phyloP scores from a whole-genome alignment of 768 basidiomycete species.

The Trametes cinnabarina region DNA sequence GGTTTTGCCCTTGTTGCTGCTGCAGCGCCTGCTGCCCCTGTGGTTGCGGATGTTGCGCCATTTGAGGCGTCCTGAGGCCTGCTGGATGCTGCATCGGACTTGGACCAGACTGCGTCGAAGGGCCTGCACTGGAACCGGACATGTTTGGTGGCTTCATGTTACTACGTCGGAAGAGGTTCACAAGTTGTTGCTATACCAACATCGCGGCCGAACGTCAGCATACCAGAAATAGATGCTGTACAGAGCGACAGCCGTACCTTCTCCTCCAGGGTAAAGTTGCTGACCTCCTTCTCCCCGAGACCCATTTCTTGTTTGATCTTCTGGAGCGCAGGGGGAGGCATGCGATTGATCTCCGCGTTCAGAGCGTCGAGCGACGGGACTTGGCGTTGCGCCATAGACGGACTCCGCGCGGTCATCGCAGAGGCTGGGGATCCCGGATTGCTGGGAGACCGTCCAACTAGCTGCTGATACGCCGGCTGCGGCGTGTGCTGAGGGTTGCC shows the following conservation, averaged over 20 bases:
- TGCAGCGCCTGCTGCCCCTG: slow-evolving; percentile 14
- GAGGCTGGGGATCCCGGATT: slow-evolving; percentile 53
- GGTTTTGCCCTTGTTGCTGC: slow-evolving; percentile 24
- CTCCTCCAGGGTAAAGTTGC: slow-evolving; percentile 46
- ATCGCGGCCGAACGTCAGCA: slow-evolving; percentile 1
- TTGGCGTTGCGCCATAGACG: slow-evolving; percentile 51
- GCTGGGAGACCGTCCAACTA: slow-evolving; percentile 54
- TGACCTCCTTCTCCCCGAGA: slow-evolving; percentile 45
- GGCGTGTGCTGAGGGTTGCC: slow-evolving; percentile 41
- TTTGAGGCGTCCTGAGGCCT: slow-evolving; percentile 33
- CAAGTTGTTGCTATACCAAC: slow-evolving; percentile 15
- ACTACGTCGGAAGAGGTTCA: slow-evolving; percentile 9
- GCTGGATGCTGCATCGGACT: slow-evolving; percentile 35
- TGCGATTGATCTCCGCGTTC: slow-evolving; percentile 41
- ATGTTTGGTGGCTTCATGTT: slow-evolving; percentile 5
- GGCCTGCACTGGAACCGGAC: slow-evolving; percentile 9
- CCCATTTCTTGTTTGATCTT: slow-evolving; percentile 44
- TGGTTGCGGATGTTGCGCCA: slow-evolving; percentile 20
- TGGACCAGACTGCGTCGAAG: slow-evolving; percentile 31
- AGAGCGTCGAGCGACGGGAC: slow-evolving; percentile 31
- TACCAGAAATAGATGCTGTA: neutral
- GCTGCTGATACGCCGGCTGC: slow-evolving; percentile 42
- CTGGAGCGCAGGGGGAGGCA: slow-evolving; percentile 37
- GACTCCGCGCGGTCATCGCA: slow-evolving; percentile 53
- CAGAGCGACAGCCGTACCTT: slow-evolving; percentile 46